Conservation (phyloP, 2,329 filamentous ascomycete species). For the Colletotrichum ledebouriae region DNA sequence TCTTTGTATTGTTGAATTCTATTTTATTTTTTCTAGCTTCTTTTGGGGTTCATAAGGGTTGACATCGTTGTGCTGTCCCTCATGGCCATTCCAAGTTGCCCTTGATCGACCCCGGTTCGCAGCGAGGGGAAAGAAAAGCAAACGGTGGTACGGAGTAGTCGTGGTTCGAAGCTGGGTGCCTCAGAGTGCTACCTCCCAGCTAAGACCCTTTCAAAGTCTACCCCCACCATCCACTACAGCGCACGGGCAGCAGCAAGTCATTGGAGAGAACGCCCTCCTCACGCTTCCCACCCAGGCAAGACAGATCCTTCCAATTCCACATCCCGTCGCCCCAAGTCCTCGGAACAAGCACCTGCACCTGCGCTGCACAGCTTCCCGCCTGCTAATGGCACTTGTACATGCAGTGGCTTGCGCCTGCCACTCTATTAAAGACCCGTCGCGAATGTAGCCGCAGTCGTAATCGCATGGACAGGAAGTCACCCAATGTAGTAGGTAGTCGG, state of each 20-base stretch:
- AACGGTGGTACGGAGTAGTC: background rate
- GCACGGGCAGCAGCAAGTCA: background rate
- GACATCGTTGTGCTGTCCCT: background rate
- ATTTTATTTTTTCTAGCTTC: background rate
- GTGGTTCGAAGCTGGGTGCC: background rate
- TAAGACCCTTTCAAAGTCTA: constrained; percentile 30
- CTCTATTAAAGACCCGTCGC: constrained; percentile 4
- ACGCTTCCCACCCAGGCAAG: constrained; percentile 10
- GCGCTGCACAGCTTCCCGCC: background rate
- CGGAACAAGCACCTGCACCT: background rate
- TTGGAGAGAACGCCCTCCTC: constrained; percentile 11
- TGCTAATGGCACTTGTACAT: background rate
- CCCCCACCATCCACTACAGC: constrained; percentile 39
- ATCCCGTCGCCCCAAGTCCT: background rate
- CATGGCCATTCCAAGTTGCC: constrained; percentile 16
- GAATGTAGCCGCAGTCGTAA: constrained; percentile 33
- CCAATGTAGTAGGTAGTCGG: background rate
- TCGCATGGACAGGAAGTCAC: constrained; percentile 15
- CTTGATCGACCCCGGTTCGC: constrained; percentile 7
- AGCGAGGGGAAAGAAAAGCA: constrained; percentile 1
- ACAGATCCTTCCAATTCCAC: background rate
- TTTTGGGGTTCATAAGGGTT: constrained; percentile 10
- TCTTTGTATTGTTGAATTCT: background rate
- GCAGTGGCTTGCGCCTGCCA: constrained; percentile 14
- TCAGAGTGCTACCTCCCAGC: constrained; percentile 21